Base-by-base conservation (phyloP, 805 yeast genomes). In the Naumovozyma castellii region DNA sequence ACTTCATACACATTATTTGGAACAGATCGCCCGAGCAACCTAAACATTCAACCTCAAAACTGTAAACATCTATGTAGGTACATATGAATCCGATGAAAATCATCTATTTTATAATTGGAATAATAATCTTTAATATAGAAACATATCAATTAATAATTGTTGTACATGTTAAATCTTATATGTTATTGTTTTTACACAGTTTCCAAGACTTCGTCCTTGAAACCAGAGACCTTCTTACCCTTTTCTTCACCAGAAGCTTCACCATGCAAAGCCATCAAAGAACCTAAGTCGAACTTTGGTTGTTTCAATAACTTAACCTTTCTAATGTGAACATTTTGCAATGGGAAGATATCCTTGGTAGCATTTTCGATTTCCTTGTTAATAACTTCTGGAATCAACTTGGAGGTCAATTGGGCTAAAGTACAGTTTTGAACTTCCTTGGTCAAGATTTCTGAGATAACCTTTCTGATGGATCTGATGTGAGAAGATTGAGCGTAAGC, bases 301-400 rank as follows among this genome's bases (percentile, higher is more conserved):
- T 83, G 94, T 76, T 90, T 88, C 73, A 90, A 84, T 69, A 88
- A 79, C 80, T 88, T 88, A 64, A 88, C 97, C 78, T 88, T 90
- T 80, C 97, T 88, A 72, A 88, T 84, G 81, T 86, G 94, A 66
- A 88, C 94, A 76, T 90, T 87, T 77, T 88, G 97, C 69, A 88
- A 80, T 65, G 97, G 97, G 81, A 75, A 87, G 76, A 88, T 84
- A 61, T 84, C 74, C 71, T 82, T 86, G 56, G 96, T 84, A 53
- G 95, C 78, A 78, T 87, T 88, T 76, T 87, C 95, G 64, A 88
- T 88, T 74, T 90, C 97, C 73, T 94, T 90, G 67, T 95, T 95
- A 67, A 88, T 87, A 59, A 88, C 95, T 76, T 88, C 97, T 66
- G 97, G 97, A 62, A 88, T 88, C 73, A 88, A 84, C 78, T 90